Base-by-base conservation (phyloP, 352 stramenopile species). In the Globisporangium nunn region DNA sequence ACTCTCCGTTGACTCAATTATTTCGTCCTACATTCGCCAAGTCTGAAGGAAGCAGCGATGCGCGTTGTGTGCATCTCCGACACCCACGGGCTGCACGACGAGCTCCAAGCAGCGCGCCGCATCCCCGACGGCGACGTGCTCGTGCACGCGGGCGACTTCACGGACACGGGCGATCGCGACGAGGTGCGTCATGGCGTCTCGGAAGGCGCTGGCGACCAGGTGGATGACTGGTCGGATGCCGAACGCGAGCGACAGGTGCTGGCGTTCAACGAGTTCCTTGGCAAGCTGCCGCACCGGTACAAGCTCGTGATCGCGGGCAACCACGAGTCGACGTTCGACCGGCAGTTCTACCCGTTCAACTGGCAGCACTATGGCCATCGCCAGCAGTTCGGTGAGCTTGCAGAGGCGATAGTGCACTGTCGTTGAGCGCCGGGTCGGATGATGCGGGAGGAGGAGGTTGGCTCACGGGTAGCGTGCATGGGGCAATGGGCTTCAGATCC, bases 71-170 rank as follows among this genome's bases (percentile, higher is more conserved):
- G 66, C 56, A 62, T 81, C 41, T 81, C 71, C 15, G 71, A 81
- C 58, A 81, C 71, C 41, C 71, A 81, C 48, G 70, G 68, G 39
- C 68, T 77, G 33, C 71, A 81, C 39, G 61, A 64, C 12, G 58
- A 61, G 41, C 66, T 97, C 77, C 85, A 75, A 12, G 58, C 52
- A 33, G 56, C 37, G 46, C 46, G 50, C 30, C 62, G 52, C 40
- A 73, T 78, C 45, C 66, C 73, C n/a, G 60, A 71, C 52, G 70
- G 89, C 56, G 75, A 84, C 52, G 81, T 92, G 49, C 48, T 93
- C n/a, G 68, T 95, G 50, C 80, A 87, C 40, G 82, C 93, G 58
- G 73, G 74, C 35, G 84, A 97, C 70, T 81, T 97, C 43, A 79
- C 72, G 52, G 88, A 70, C 63, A 86, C 58, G 37, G 71, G 71